A percentile compares a stretch with the other conserved stretches of the same genome.
Conservation (phyloP, 345 rosid genomes). For the Eucalyptus viminalis region DNA sequence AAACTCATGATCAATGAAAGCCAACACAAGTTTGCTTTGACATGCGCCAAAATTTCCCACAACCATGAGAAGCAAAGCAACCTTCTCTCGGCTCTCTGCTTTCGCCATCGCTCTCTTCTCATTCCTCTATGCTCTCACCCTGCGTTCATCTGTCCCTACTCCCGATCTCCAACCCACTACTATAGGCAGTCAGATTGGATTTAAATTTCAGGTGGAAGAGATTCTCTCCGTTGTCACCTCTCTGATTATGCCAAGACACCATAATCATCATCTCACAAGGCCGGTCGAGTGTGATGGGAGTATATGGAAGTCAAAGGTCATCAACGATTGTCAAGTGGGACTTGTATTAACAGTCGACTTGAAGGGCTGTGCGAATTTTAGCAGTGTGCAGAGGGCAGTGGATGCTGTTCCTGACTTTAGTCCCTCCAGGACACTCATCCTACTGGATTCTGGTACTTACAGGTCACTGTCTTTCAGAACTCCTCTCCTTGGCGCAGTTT, state of each 20-base stretch:
- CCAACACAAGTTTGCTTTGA: not conserved
- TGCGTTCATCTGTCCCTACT: not conserved
- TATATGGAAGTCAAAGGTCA: slow-evolving; percentile 9
- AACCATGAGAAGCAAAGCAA: slow-evolving; percentile 10
- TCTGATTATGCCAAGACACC: not conserved
- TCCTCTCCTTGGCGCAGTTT: not conserved
- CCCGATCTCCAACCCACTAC: not conserved
- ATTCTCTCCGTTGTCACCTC: not conserved
- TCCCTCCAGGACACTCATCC: slow-evolving; percentile 36
- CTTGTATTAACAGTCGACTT: slow-evolving; percentile 50
- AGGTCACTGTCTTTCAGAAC: slow-evolving; percentile 23
- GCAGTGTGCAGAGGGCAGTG: slow-evolving; percentile 58
- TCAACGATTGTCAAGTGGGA: slow-evolving; percentile 12
- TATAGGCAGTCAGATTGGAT: not conserved
- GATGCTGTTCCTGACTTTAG: slow-evolving; percentile 55
- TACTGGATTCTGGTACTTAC: slow-evolving; percentile 60
- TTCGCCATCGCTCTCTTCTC: slow-evolving; percentile 10
- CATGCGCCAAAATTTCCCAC: not conserved
- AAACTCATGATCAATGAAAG: not conserved
- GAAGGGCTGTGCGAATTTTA: slow-evolving; percentile 60
- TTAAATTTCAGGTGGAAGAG: not conserved
- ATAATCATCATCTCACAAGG: not conserved
- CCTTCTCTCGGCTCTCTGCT: slow-evolving; percentile 19
- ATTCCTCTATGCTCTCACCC: slow-evolving; percentile 12
- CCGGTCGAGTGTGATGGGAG: slow-evolving; percentile 11